Percentiles rank a stretch among this genome's conserved stretches.
Conservation (phyloP, 352 stramenopile species). For the Blastocystis sp. region DNA sequence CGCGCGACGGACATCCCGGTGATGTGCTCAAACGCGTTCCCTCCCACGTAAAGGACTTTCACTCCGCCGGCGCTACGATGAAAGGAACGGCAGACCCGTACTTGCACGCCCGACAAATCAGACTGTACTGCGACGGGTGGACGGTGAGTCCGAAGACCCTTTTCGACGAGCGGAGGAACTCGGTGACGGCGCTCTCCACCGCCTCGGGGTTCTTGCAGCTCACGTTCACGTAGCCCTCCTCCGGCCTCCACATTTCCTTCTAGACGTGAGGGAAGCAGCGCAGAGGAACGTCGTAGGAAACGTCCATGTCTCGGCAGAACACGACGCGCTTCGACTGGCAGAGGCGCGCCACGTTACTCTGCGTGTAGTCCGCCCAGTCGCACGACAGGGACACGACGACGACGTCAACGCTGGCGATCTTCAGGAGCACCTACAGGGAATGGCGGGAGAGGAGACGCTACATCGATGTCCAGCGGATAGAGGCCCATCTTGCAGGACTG, state of each 20-base stretch:
- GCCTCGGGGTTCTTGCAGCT: neutral
- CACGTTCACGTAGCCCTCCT: slow-evolving; percentile 11
- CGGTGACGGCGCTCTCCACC: neutral
- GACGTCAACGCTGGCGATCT: neutral
- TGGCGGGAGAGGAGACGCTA: neutral
- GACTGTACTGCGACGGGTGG: slow-evolving; percentile 25
- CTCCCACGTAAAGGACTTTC: slow-evolving; percentile 29
- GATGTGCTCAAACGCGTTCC: slow-evolving; percentile 12
- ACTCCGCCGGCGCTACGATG: neutral
- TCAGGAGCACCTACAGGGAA: slow-evolving; percentile 12
- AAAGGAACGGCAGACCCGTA: neutral
- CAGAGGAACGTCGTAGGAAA: slow-evolving; percentile 21
- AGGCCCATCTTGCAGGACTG: slow-evolving; percentile 3
- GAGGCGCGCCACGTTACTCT: neutral
- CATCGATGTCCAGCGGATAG: slow-evolving; percentile 50
- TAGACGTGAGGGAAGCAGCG: neutral
- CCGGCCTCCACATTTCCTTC: slow-evolving; percentile 5
- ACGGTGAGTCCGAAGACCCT: neutral
- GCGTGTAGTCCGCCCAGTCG: neutral
- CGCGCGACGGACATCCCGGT: slow-evolving; percentile 5
- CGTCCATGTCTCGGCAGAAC: slow-evolving; percentile 61
- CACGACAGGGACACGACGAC: slow-evolving; percentile 26
- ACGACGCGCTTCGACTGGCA: neutral
- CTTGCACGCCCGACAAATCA: neutral
- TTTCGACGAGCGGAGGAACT: neutral